phyloP scores from a whole-genome alignment of 805 yeast genomes.

The Geotrichum ghanense region DNA sequence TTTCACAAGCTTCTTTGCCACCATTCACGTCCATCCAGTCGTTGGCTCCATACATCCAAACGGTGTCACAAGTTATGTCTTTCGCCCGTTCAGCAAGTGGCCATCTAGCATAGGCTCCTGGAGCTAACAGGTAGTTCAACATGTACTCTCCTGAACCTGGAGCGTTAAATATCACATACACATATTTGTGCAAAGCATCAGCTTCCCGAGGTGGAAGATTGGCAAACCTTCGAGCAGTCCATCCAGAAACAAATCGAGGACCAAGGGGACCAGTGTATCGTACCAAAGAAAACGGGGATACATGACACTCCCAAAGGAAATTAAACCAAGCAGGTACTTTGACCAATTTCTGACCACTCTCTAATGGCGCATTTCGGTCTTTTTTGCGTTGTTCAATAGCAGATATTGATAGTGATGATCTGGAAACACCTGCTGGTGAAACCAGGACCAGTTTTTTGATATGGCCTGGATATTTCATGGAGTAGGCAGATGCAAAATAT shows the following conservation, averaged over 20 bases:
- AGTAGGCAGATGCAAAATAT: slow-evolving; percentile 61
- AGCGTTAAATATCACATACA: slow-evolving; percentile 75
- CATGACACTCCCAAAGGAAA: slow-evolving; percentile 73
- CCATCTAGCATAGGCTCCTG: slow-evolving; percentile 81
- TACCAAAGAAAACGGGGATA: slow-evolving; percentile 76
- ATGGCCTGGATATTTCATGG: slow-evolving; percentile 45
- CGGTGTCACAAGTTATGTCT: slow-evolving; percentile 43
- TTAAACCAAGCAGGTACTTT: slow-evolving; percentile 67
- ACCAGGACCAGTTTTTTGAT: slow-evolving; percentile 63
- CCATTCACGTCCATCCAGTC: slow-evolving; percentile 54
- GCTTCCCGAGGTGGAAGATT: slow-evolving; percentile 36
- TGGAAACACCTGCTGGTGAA: slow-evolving; percentile 78
- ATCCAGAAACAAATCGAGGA: slow-evolving; percentile 73
- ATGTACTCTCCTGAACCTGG: slow-evolving; percentile 92
- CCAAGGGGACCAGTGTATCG: slow-evolving; percentile 74
- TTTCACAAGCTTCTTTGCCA: slow-evolving; percentile 26
- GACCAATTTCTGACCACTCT: slow-evolving; percentile 19
- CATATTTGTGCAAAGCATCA: slow-evolving; percentile 56
- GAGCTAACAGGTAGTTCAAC: slow-evolving; percentile 69
- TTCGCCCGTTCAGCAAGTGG: slow-evolving; percentile 50
- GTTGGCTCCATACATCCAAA: slow-evolving; percentile 78
- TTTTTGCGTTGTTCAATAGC: slow-evolving; percentile 12
- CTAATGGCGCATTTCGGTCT: slow-evolving; percentile 2
- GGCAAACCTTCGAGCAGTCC: slow-evolving; percentile 78
- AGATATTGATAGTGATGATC: slow-evolving; percentile 29